Conservation (phyloP, 2,329 filamentous ascomycete genomes). For the Graphilbum sp. region DNA sequence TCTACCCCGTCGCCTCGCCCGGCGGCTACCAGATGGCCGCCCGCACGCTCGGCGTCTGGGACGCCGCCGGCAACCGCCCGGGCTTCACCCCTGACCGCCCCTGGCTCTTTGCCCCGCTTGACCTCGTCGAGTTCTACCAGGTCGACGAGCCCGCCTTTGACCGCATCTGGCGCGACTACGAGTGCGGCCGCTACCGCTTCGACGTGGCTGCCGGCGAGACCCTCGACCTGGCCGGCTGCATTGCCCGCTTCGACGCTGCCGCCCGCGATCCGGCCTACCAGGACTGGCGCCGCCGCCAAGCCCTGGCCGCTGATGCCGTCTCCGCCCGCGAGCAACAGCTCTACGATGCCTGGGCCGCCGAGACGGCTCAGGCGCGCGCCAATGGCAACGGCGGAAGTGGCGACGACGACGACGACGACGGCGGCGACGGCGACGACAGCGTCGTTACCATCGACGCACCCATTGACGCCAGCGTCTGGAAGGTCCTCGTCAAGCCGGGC, state of each 20-base stretch:
- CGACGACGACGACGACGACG: background rate
- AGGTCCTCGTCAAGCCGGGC: conserved; percentile 24
- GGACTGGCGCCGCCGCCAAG: background rate
- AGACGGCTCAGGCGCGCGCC: background rate
- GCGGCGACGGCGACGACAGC: background rate
- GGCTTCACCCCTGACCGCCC: conserved; percentile 9
- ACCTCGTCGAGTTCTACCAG: conserved; percentile 18
- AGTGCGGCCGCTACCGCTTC: conserved; percentile 33
- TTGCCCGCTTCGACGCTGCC: background rate
- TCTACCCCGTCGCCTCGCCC: conserved; percentile 21
- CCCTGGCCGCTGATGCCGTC: background rate
- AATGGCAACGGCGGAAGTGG: background rate
- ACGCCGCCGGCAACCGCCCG: conserved; percentile 3
- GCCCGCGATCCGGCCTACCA: background rate
- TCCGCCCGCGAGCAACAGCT: background rate
- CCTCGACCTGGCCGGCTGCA: conserved; percentile 28
- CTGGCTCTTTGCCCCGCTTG: conserved; percentile 21
- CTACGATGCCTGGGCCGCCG: background rate
- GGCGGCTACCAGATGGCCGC: conserved; percentile 21
- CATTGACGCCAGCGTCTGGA: conserved; percentile 38
- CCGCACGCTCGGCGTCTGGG: conserved; percentile 9
- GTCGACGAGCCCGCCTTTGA: conserved; percentile 18
- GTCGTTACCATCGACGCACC: background rate
- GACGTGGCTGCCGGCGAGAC: conserved; percentile 25
- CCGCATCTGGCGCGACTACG: conserved; percentile 16